Base-by-base conservation (phyloP, 306 rosid species). In the Vicia sativa region DNA sequence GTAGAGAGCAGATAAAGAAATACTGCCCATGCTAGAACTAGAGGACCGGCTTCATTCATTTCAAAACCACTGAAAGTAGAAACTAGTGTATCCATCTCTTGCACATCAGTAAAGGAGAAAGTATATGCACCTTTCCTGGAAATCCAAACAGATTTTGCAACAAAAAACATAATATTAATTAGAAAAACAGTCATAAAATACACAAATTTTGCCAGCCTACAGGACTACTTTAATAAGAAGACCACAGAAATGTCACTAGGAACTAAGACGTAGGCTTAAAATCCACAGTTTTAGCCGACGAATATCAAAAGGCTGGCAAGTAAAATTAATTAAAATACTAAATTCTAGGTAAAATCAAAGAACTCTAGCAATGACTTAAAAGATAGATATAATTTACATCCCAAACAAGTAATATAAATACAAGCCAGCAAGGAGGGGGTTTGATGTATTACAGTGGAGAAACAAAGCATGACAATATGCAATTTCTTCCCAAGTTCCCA, bases 21-120 rank as follows among this genome's bases (percentile, higher is more conserved):
- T 44, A 88, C 96, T 11, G 96, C 98, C 96, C 98, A 92, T 21
- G 96, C 85, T 41, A 92, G 83, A 79, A 92, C 74, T 62, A 92
- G 75, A 14, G 96, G 98, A 39, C 93, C 86, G 21, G 91, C 86
- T 84, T 87, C 98, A 74, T 90, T 86, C 44, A 83, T 78, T 78
- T 87, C 93, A 80, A 78, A 84, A 62, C 70, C 81, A 75, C 58
- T 86, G 74, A 90, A 79, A 56, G 87, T 84, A 70, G 96, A 86
- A 66, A 92, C 63, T 74, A 87, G 43, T 54, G 85, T 83, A 75
- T 92, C 96, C 89, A 90, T 90, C 88, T 90, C 93, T 82, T 83
- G 96, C 71, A 92, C 70, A 49, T 92, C 91, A 63, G 68, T 63
- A 81, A 81, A 38, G 48, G 90, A 78, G 76, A 84, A 83, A 71